Base-by-base conservation (phyloP, 2,329 filamentous ascomycete species). In the Pseudocercospora fuligena region DNA sequence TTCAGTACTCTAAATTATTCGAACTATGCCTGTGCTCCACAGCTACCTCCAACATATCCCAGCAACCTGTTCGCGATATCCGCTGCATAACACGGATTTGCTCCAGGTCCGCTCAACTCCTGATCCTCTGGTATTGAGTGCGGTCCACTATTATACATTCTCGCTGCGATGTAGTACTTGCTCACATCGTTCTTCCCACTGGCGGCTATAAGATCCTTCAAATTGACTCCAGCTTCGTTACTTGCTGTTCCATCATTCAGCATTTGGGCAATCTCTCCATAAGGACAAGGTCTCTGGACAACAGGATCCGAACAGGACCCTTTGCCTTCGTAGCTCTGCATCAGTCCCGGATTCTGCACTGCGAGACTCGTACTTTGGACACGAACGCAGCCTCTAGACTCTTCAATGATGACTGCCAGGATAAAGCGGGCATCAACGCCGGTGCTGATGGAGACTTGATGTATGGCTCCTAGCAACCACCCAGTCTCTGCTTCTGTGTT, bases 101-200 rank as follows among this genome's bases (percentile, higher is more conserved):
- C 53, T 16, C 27, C 43, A 16, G 51, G 47, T 16, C 40, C 46
- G 49, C 53, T 64, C 51, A 64, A 47, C 47, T 66, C 64, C 9
- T 53, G 27, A 25, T 62, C 9, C 7, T 31, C 53, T 8, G 60
- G 53, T n/a, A 66, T 64, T 23, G 61, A 64, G n/a, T 62, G 36
- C 27, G 61, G 66, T 33, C 83, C 83, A 23, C 80, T 82, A 73
- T 85, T 85, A 76, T 84, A 85, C 46, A 81, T 78, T 43, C 82
- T 78, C 31, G 82, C 80, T 0, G 79, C 83, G 61, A 74, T 78
- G 73, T 84, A 84, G 76, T 78, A 83, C 54, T 79, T 81, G 61
- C 74, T 73, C 49, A 75, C 77, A 64, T 78, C 76, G 14, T 60
- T 66, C 11, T 68, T 71, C 7, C 73, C 73, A 21, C 75, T 66